Evolutionary conservation across 495 filamentous ascomycete species (phyloP).

Genomic region (Aspergillus sclerotioniger): DNA sequence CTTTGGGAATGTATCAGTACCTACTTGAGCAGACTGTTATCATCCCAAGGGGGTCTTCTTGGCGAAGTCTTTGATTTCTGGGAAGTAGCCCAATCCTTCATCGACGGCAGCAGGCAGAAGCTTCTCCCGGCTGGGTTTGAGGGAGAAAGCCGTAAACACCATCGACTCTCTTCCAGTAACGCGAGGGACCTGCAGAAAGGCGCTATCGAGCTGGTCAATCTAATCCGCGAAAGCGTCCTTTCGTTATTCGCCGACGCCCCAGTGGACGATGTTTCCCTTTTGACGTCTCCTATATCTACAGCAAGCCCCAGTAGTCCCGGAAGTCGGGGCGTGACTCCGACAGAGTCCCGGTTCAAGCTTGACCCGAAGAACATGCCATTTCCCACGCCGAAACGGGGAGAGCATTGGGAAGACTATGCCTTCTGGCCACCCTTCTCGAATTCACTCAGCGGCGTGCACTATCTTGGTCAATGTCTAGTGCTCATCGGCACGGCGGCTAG

Average conservation of each 20-base stretch:
- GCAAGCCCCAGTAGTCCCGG: constrained; percentile 70
- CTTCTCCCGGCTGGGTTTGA: constrained; percentile 80
- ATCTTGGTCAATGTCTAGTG: constrained; percentile 74
- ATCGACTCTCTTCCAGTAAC: constrained; percentile 71
- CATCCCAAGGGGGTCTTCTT: constrained; percentile 72
- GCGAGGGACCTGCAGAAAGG: constrained; percentile 72
- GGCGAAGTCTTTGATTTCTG: constrained; percentile 91
- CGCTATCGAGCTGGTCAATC: constrained; percentile 71
- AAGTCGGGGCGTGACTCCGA: constrained; percentile 46
- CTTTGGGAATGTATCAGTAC: constrained; percentile 82
- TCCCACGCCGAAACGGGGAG: constrained; percentile 70
- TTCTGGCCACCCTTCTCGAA: constrained; percentile 96
- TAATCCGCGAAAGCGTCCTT: constrained; percentile 74
- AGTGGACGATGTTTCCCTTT: constrained; percentile 80
- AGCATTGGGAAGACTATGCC: constrained; percentile 89
- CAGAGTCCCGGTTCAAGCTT: constrained; percentile 72
- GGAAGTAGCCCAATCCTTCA: constrained; percentile 88
- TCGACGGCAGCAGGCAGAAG: constrained; percentile 79
- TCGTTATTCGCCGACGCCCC: constrained; percentile 87
- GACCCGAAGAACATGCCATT: constrained; percentile 74
- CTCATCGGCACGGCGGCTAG: constrained; percentile 81
- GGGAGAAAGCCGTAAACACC: constrained; percentile 78
- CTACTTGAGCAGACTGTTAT: constrained; percentile 66
- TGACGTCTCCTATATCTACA: constrained; percentile 74
- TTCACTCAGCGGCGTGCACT: constrained; percentile 81